Percentiles rank a stretch among this genome's conserved stretches.
Evolutionary conservation across 179 eudicot species (phyloP).

Genomic region (Beta macrorhiza): DNA sequence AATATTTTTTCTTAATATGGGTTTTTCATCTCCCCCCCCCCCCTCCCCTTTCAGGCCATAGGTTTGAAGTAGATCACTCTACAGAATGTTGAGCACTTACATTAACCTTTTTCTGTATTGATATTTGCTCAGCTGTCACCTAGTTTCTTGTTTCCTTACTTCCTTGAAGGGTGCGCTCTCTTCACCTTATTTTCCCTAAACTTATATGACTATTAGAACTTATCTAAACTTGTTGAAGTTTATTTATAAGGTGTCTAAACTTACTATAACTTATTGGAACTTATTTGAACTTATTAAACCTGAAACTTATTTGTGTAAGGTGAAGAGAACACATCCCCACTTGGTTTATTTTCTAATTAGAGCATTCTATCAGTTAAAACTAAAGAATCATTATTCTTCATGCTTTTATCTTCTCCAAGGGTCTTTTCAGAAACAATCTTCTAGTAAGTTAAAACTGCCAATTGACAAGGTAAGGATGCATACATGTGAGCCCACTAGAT

Average conservation of each 20-base stretch:
- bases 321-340: neutral
- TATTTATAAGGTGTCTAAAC: no score
- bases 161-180: neutral
- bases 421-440: neutral
- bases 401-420: neutral
- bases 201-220: no score
- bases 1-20: neutral
- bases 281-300: no score
- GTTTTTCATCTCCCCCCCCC: neutral
- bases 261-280: no score
- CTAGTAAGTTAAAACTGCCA: neutral
- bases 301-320: no score
- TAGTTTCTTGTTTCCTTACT: neutral
- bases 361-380: neutral
- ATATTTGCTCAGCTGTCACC: neutral
- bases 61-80: neutral
- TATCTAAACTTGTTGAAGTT: no score
- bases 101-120: neutral
- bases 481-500: neutral
- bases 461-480: neutral
- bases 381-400: neutral
- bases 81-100: neutral
- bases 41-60: neutral
- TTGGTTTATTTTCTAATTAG: neutral
- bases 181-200: no score